Conservation (phyloP, 2,329 filamentous ascomycete genomes). For the Colletotrichum kahawae region DNA sequence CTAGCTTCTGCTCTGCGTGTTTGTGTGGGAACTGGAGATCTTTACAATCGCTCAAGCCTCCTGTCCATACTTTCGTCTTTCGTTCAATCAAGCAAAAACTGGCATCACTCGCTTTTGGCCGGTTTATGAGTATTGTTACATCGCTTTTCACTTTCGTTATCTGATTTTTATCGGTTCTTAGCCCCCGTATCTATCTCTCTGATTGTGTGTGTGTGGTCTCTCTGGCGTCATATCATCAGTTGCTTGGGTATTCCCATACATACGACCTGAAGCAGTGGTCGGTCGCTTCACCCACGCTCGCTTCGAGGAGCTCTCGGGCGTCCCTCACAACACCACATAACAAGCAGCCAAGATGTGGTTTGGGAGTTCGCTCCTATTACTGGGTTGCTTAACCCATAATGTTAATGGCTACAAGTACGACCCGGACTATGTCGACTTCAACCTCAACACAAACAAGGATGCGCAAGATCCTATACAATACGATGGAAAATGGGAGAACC, state of each 20-base stretch:
- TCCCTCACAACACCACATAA: neutral
- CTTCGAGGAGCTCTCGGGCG: slow-evolving; percentile 17
- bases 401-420: slow-evolving; percentile 31
- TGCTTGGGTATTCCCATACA: neutral
- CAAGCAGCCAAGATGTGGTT: slow-evolving; percentile 19
- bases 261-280: neutral
- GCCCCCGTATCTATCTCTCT: neutral
- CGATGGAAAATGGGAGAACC: slow-evolving; percentile 57
- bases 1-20: slow-evolving; percentile 9
- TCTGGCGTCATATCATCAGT: neutral
- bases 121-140: slow-evolving; percentile 1
- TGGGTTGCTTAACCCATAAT: slow-evolving; percentile 19
- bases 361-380: slow-evolving; percentile 11
- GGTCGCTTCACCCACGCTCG: slow-evolving; percentile 5
- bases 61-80: slow-evolving; percentile 16
- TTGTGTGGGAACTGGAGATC: slow-evolving; percentile 16
- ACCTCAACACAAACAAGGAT: slow-evolving; percentile 63
- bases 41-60: slow-evolving; percentile 17
- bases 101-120: slow-evolving; percentile 20
- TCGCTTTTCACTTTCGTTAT: neutral
- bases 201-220: neutral
- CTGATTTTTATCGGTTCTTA: neutral
- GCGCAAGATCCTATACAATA: slow-evolving; percentile 63
- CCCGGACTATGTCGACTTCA: slow-evolving; percentile 48
- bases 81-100: slow-evolving; percentile 13